Evolutionary conservation across 495 filamentous ascomycete genomes (phyloP).

Genomic region (Neurospora sp.): DNA sequence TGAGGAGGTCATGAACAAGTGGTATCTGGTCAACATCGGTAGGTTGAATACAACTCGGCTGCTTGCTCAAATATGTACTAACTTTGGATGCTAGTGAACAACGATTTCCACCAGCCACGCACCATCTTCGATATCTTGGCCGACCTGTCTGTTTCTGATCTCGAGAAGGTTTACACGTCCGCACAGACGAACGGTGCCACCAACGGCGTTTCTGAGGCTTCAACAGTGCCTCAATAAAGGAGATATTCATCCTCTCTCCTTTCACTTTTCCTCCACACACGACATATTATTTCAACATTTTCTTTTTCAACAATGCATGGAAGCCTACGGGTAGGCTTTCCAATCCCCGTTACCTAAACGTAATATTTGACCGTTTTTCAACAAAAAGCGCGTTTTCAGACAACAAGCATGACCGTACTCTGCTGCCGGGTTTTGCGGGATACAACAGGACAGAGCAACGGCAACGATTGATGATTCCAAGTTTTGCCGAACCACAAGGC

Average conservation of each 20-base stretch:
- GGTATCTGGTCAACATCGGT: constrained; percentile 96
- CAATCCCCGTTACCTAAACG: background rate
- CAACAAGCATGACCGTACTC: background rate
- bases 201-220: constrained; percentile 13
- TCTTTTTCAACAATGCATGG: background rate
- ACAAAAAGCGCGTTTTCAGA: background rate
- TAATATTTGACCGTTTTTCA: background rate
- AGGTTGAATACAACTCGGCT: constrained; percentile 19
- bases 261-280: background rate
- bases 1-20: constrained; percentile 72
- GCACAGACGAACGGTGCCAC: constrained; percentile 8
- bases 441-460: background rate
- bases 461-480: background rate
- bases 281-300: background rate
- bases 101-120: constrained; percentile 77
- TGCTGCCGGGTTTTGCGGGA: background rate
- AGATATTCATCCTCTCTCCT: constrained; percentile 1
- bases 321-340: background rate
- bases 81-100: constrained; percentile 56
- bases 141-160: constrained; percentile 57
- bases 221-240: constrained; percentile 15
- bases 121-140: constrained; percentile 79
- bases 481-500: background rate
- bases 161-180: constrained; percentile 36
- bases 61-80: background rate